These are phyloP conservation scores for Leccinum pallidistipes DNA, from an alignment of 1,284 basidiomycete genomes.

Conservation along the genomic window DNA sequence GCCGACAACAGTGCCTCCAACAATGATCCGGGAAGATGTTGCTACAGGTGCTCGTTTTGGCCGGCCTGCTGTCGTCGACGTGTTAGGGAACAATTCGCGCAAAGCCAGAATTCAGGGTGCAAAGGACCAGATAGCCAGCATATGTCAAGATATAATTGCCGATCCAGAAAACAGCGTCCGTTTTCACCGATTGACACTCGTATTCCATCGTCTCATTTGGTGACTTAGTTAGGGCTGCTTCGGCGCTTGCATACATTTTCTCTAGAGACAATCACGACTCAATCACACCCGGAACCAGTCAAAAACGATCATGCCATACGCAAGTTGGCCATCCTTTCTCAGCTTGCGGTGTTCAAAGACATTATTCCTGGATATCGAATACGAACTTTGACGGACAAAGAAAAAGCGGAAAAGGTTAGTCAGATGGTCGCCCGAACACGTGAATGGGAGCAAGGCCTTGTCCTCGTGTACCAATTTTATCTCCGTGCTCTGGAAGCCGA, in stretches of 20 bases:
- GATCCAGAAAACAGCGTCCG: conserved; percentile 84
- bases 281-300: conserved; percentile 65
- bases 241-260: conserved; percentile 87
- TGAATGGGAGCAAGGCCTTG: conserved; percentile 97
- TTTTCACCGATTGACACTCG: conserved; percentile 17
- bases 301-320: conserved; percentile 83
- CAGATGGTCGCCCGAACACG: conserved; percentile 90
- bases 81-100: conserved; percentile 69
- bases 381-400: conserved; percentile 85
- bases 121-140: conserved; percentile 86
- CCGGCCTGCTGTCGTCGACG: conserved; percentile 75
- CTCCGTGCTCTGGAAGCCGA: conserved; percentile 85
- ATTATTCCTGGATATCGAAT: conserved; percentile 92
- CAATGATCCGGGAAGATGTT: conserved; percentile 56
- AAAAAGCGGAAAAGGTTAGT: conserved; percentile 91
- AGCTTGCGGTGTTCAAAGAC: conserved; percentile 95
- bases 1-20: conserved; percentile 19
- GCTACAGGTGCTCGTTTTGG: conserved; percentile 81
- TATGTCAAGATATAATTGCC: conserved; percentile 87
- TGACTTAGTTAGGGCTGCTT: conserved; percentile 74
- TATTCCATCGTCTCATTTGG: conserved; percentile 19
- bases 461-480: conserved; percentile 87
- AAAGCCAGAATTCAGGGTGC: conserved; percentile 72
- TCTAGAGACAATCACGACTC: conserved; percentile 65
- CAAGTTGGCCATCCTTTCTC: conserved; percentile 86